Base-by-base conservation (phyloP, 352 stramenopile species). In the Globisporangium spiculum region DNA sequence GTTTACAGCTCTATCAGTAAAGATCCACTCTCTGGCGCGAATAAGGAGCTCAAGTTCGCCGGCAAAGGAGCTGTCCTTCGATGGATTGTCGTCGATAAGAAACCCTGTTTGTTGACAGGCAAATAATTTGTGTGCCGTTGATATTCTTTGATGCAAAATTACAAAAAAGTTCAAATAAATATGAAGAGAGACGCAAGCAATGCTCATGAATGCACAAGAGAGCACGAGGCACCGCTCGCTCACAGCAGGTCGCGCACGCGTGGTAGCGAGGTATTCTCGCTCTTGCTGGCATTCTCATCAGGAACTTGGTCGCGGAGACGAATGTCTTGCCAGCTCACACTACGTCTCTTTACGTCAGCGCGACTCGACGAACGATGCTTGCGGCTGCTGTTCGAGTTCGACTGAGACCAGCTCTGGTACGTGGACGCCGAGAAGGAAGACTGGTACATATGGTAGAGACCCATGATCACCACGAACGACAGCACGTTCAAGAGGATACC, bases 401-500 rank as follows among this genome's bases (percentile, higher is more conserved):
- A 3, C 16, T 34, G 12, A 41, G 56, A 27, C 65, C 53, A 53
- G 24, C 61, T 61, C n/a, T 50, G 26, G 32, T 32, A 53, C 14
- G 60, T 30, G n/a, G 58, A 36, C 52, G 54, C 1, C 32, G 66
- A 50, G 30, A 67, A 69, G 46, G 55, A 74, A 53, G 72, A 66
- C 70, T 87, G 75, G 69, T 81, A 92, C 70, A 80, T 62, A 68
- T 89, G 82, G 66, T 89, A 89, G 38, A 92, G 68, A 6, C 53
- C 62, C 74, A 91, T 78, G 59, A 92, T 91, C 48, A 81, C 73
- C 46, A 90, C 65, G 64, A 91, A 90, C 32, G 81, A 90, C 22
- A 92, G 66, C 63, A 91, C 84, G 70, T 92, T 92, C 38, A 92
- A 58, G 48, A 90, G 74, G 44, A 92, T 77, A 32, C 79, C 82